Base-by-base conservation (phyloP, 176 grass and related monocot species). In the Musa beccarii region DNA sequence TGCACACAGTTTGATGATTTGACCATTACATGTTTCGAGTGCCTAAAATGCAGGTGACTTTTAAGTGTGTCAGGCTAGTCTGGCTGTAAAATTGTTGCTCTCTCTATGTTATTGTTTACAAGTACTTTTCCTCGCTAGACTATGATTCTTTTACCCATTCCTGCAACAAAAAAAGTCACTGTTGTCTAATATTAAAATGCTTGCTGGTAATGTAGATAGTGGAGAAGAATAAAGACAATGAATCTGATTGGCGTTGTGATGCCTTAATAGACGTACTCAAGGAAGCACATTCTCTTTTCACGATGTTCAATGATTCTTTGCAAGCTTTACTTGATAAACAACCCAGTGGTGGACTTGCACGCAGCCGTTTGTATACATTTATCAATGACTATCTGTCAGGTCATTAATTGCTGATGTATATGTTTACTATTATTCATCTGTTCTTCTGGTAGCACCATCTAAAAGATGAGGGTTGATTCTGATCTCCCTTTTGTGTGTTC, bases 331-430 rank as follows among this genome's bases (percentile, higher is more conserved):
- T 99, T 63, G 88, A 99, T 81, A 94, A 88, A 75, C 82, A 99
- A 77, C 88, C 90, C 26, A 89, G 86, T 83, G 95, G 90, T 54
- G 90, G 89, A 86, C 82, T 94, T 86, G 88, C 83, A 77, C 88
- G 90, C 53, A 68, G 82, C 74, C 84, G 91, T 83, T 89, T 94
- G 25, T 84, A 66, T 51, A 89, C 88, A 53, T 99, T 99, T 84
- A 57, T 99, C 71, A 85, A 82, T 54, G 95, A 99, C 81, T 99
- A 99, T 94, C 86, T 99, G 57, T 85, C 90, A 51, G 90, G 95
- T 94, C 61, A 61, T 62, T 69, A 59, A 52, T 25, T 75, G 54
- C 69, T 53, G 16, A 13, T 72, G 9, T 52, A 20, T 21, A 72
- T 22, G 49, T 22, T 52, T 10, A 72, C 19, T 53, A 43, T 15